Percentiles rank a stretch among this genome's conserved stretches.
phyloP scores from a whole-genome alignment of 148 eudicot species.

The Silene conica region DNA sequence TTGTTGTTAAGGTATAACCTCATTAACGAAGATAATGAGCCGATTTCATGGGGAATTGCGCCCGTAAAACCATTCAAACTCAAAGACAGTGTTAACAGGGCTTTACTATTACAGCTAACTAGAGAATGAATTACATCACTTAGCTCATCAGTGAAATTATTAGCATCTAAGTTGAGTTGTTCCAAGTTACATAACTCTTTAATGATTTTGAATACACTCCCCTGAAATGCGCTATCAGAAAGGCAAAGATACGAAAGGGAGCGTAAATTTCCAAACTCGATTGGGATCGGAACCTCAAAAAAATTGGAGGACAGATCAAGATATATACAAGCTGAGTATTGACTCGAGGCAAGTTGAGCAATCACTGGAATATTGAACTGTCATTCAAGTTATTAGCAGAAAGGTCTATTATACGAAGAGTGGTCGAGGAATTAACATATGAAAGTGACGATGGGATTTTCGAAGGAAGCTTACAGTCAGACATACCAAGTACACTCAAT shows the following conservation, averaged over 20 bases:
- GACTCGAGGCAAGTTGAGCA: constrained; percentile 19
- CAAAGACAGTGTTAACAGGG: constrained; percentile 14
- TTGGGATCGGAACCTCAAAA: not conserved
- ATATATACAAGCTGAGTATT: constrained; percentile 15
- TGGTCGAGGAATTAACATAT: constrained; percentile 14
- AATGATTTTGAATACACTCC: not conserved
- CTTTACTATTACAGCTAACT: not conserved
- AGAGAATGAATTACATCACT: not conserved
- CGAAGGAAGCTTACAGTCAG: constrained; percentile 4
- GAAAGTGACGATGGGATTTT: constrained; percentile 9
- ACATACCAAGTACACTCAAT: constrained; percentile 18
- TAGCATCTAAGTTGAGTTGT: not conserved
- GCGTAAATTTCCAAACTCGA: not conserved
- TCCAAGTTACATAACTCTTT: constrained; percentile 7
- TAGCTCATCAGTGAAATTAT: not conserved
- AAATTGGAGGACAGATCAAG: constrained; percentile 14
- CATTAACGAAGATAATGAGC: constrained; percentile 17
- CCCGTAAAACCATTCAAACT: constrained; percentile 20
- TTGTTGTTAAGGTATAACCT: constrained; percentile 16
- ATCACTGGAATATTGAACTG: constrained; percentile 17
- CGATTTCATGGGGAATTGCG: constrained; percentile 22
- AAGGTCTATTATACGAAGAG: constrained; percentile 18
- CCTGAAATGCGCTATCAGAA: constrained; percentile 5
- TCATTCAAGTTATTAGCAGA: constrained; percentile 13
- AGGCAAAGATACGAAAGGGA: not conserved